These are phyloP conservation scores for Ceratobasidium sp. DNA, from an alignment of 1,284 basidiomycete genomes.

Conservation along the genomic window DNA sequence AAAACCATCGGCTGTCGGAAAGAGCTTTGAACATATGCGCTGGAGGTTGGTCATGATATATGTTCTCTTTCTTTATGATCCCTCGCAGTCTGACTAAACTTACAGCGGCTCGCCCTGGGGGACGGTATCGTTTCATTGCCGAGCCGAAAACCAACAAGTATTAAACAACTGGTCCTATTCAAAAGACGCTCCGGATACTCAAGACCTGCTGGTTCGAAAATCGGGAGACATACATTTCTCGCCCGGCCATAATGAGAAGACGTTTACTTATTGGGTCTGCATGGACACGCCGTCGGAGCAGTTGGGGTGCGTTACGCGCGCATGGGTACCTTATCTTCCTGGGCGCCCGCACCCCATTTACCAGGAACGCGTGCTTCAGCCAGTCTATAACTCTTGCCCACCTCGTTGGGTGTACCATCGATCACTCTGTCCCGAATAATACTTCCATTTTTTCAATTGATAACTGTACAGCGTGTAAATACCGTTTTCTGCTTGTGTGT, in stretches of 20 bases:
- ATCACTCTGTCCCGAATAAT: not conserved
- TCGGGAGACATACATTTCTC: not conserved
- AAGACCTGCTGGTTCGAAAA: not conserved
- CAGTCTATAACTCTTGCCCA: not conserved
- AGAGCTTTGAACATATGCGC: too few relatives aligned
- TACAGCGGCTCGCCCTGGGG: not conserved
- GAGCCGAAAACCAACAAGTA: not conserved
- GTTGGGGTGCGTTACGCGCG: not conserved
- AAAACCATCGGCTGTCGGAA: too few relatives aligned
- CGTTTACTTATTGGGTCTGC: not conserved
- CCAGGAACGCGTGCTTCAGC: not conserved
- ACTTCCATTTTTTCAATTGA: too few relatives aligned
- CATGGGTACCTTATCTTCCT: not conserved
- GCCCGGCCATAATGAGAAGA: not conserved
- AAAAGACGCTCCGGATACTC: not conserved
- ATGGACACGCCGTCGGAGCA: not conserved
- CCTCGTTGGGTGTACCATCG: conserved; percentile 2
- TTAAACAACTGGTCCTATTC: conserved; percentile 6
- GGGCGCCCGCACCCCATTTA: not conserved
- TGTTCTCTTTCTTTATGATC: too few relatives aligned
- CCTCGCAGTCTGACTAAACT: not conserved
- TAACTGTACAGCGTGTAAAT: too few relatives aligned
- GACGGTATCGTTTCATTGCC: not conserved
- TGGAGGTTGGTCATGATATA: too few relatives aligned
- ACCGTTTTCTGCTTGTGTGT: too few relatives aligned